Base-by-base conservation (phyloP, 2,329 filamentous ascomycete species). In the Phaeosphaeria sp. region DNA sequence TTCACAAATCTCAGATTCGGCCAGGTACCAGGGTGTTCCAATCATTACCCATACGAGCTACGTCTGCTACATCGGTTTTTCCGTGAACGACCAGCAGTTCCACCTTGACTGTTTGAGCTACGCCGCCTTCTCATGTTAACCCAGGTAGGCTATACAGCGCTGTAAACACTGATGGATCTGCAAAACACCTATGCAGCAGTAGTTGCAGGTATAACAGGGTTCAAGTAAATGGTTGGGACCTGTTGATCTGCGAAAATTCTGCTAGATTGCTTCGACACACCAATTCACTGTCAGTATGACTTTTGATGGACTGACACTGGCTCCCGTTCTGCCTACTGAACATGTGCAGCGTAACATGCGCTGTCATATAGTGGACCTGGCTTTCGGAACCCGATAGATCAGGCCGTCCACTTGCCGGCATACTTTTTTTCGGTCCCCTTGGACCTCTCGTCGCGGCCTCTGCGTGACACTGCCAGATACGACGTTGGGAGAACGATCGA, bases 11-110 rank as follows among this genome's bases (percentile, higher is more conserved):
- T 50, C 58, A 56, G 21, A 18, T 22, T 51, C 22, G 17, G 47
- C 22, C 52, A 58, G 43, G 52, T 49, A 54, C 36, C 55, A 46
- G n/a, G 55, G 60, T n/a, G n/a, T n/a, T 53, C 44, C 43, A 39
- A 36, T 55, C 46, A 64, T 72, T 72, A 72, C 56, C 67, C 68
- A 65, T 63, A 71, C 66, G 64, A 67, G 51, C 18, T 33, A 52
- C 20, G 9, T 20, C 23, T 21, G 11, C 18, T 5, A 15, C 20
- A 7, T 9, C 18, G 10, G 18, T 39, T 46, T 15, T 46, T n/a
- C 6, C n/a, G 18, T 6, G 46, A 22, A 36, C 42, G 18, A 39
- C 46, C 46, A 55, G 54, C 33, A 56, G 30, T 27, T 55, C 36
- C 44, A 52, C 44, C 15, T 52, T 49, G 23, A 53, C 42, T 46